Percentiles rank a stretch among this genome's conserved stretches.
These are phyloP conservation scores for Fusarium sp. DNA, from an alignment of 2,329 filamentous ascomycete genomes.

Conservation along the genomic window DNA sequence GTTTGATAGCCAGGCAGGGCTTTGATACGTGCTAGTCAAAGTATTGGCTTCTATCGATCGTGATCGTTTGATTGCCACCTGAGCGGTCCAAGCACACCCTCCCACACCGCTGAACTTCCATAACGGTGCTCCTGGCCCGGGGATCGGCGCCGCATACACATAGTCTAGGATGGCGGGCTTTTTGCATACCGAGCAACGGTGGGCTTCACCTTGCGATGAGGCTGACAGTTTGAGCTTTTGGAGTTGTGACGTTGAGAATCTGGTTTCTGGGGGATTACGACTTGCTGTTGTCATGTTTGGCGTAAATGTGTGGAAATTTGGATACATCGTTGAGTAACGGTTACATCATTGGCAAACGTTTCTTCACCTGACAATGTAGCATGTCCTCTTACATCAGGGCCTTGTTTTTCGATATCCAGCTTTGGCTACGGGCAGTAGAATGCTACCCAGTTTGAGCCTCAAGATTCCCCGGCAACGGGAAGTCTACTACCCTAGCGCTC, in stretches of 20 bases:
- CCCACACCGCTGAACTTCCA: conserved; percentile 15
- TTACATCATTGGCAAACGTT: conserved; percentile 21
- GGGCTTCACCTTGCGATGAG: background rate
- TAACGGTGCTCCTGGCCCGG: conserved; percentile 2
- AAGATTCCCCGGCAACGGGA: conserved; percentile 5
- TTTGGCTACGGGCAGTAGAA: background rate
- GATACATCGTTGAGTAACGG: background rate
- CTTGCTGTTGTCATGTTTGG: background rate
- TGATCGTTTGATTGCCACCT: conserved; percentile 20
- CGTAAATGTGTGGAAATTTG: background rate
- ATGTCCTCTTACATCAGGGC: background rate
- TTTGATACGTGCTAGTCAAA: background rate
- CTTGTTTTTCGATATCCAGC: background rate
- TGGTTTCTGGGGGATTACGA: background rate
- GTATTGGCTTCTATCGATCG: background rate
- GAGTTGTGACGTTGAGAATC: conserved; percentile 15
- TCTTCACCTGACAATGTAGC: background rate
- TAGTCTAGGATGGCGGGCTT: background rate
- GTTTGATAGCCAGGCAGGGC: background rate
- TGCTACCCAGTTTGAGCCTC: conserved; percentile 14
- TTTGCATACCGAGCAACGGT: conserved; percentile 15
- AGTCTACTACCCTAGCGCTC: conserved; percentile 30
- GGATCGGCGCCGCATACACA: conserved; percentile 17
- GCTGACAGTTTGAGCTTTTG: conserved; percentile 15
- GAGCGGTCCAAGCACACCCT: background rate